Evolutionary conservation across 768 basidiomycete species (phyloP), one percentile per base, ranked within the genome.

Genomic region (Mycena crocata): DNA sequence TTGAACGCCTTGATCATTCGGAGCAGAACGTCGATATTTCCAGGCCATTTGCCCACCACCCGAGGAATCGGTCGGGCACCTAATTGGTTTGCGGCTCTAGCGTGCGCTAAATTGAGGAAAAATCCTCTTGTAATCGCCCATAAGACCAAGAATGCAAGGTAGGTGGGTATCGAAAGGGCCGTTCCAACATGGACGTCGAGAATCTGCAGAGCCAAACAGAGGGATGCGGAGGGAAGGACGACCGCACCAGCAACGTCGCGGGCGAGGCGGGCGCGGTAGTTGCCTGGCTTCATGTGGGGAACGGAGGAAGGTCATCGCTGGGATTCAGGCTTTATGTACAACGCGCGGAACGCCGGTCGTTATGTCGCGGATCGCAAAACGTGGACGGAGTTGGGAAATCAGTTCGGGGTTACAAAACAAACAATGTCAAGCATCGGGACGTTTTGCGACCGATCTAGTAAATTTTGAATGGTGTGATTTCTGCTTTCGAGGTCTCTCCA

Each of bases 11-110:
- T 79, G 69, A 85, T 81, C 80, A 90, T 85, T 57, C 77, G 80
- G 50, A 91, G 72, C 62, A 91, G 82, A 51, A 93, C 75, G 71
- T 93, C 92, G 70, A 93, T 78, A 73, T 93, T 93, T n/a, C 92
- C 92, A 5, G 90, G 91, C 89, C 90, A 91, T 79, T 85, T 89
- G 9, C 91, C 91, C 21, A 84, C 79, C 19, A 92, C 86, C 23
- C 82, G 78, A 5, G 88, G 89, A 51, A 90, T 86, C 2, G 76
- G 80, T 64, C 79, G 79, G 8, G 88, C 89, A 7, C 85, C 84
- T 15, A 89, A 75, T 34, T 79, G 82, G 13, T 73, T 72, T 0
- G 87, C 87, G 48, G 89, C 81, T 35, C 78, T 77, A 24, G 67
- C 68, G 55, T 89, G 86, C 2, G 69, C 62, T 48, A 76, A 68